These are phyloP conservation scores for Citropsis articulata DNA, from an alignment of 345 rosid genomes.

Conservation along the genomic window DNA sequence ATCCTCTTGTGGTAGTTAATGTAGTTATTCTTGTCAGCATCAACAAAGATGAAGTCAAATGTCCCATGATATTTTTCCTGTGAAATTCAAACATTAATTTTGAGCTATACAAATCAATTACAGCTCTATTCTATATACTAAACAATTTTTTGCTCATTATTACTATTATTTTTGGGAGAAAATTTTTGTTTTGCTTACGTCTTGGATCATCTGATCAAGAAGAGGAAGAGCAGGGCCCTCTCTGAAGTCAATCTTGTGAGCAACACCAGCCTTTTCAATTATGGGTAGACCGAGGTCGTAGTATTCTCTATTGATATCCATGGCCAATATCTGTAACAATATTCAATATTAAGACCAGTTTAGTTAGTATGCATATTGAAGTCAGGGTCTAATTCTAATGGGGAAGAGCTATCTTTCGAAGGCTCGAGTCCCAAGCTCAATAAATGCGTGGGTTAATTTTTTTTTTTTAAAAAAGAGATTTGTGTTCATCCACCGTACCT, in stretches of 20 bases:
- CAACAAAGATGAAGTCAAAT: slow-evolving; percentile 44
- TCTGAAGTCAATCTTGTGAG: slow-evolving; percentile 85
- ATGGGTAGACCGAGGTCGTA: slow-evolving; percentile 78
- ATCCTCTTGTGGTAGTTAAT: slow-evolving; percentile 28
- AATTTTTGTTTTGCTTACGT: slow-evolving; percentile 45
- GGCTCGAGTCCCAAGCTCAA: too few relatives aligned
- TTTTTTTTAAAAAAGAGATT: too few relatives aligned
- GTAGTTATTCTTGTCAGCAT: slow-evolving; percentile 45
- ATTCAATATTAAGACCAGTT: neutral
- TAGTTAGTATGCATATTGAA: too few relatives aligned
- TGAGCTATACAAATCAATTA: neutral
- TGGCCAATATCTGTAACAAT: slow-evolving; percentile 66
- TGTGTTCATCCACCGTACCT: slow-evolving; percentile 30
- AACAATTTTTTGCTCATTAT: too few relatives aligned
- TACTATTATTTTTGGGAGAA: too few relatives aligned
- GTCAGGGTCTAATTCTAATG: too few relatives aligned
- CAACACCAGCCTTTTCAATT: slow-evolving; percentile 88
- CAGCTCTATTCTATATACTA: too few relatives aligned
- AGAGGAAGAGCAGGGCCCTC: slow-evolving; percentile 92
- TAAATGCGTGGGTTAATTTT: too few relatives aligned
- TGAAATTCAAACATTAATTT: too few relatives aligned
- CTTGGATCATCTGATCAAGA: slow-evolving; percentile 69
- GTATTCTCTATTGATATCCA: slow-evolving; percentile 80
- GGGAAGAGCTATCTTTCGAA: too few relatives aligned
- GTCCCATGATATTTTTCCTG: slow-evolving; percentile 14